Percentiles rank a stretch among this genome's conserved stretches.
These are phyloP conservation scores for Jimgerdemannia lactiflua DNA, from an alignment of 192 early-diverging fungal species.

Conservation along the genomic window DNA sequence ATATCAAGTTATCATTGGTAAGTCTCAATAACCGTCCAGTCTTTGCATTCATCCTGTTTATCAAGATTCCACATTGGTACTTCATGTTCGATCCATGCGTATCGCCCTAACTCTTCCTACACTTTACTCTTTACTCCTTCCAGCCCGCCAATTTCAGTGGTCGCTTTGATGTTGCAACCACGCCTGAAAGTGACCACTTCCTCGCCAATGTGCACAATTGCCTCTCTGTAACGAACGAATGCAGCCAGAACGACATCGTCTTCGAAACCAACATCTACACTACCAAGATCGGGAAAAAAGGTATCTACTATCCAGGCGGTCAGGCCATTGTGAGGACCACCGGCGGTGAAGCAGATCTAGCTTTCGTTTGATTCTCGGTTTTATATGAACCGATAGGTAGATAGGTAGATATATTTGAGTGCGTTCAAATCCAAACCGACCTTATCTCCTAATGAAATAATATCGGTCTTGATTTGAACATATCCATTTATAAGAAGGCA, in stretches of 20 bases:
- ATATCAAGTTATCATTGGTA: background rate
- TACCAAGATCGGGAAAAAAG: background rate
- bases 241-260: background rate
- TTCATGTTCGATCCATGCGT: no score
- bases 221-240: no score
- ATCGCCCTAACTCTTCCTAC: background rate
- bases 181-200: background rate
- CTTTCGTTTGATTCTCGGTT: background rate
- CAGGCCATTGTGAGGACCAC: background rate
- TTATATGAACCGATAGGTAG: no score
- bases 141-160: background rate
- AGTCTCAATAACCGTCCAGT: background rate
- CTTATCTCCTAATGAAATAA: no score
- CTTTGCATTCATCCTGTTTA: background rate
- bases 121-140: background rate
- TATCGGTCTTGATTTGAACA: no score
- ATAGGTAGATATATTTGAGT: no score
- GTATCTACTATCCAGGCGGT: background rate
- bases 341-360: background rate
- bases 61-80: no score
- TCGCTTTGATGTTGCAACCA: background rate
- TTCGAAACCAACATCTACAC: background rate
- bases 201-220: background rate
- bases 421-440: no score
- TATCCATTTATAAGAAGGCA: no score